Evolutionary conservation across 2,329 filamentous ascomycete species (phyloP).

Genomic region (Lasiodiplodia gonubiensis): DNA sequence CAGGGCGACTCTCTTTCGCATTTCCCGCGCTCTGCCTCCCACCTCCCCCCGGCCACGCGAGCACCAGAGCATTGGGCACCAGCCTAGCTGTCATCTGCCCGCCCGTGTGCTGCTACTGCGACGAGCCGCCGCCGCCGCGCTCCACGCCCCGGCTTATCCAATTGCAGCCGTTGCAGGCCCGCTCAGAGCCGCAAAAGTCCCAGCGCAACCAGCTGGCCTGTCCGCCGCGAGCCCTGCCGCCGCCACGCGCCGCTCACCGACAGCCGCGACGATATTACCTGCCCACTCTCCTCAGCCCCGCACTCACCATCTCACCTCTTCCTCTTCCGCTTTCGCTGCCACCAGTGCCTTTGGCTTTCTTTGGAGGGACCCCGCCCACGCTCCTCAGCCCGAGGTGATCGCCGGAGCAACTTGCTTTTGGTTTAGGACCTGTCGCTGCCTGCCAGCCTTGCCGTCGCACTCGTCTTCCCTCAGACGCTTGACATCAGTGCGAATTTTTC

Average conservation of each 20-base stretch:
- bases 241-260: conserved; percentile 26
- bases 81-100: conserved; percentile 24
- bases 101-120: conserved; percentile 20
- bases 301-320: conserved; percentile 13
- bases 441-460: conserved; percentile 35
- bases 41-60: not conserved
- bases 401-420: conserved; percentile 10
- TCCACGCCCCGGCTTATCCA: conserved; percentile 16
- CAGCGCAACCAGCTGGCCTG: conserved; percentile 21
- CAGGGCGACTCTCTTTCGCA: conserved; percentile 8
- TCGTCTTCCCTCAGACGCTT: conserved; percentile 38
- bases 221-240: conserved; percentile 23
- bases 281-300: conserved; percentile 25
- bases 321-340: not conserved
- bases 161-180: conserved; percentile 24
- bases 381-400: conserved; percentile 34
- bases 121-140: conserved; percentile 18
- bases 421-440: conserved; percentile 11
- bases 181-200: conserved; percentile 25
- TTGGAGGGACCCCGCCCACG: conserved; percentile 10
- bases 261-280: conserved; percentile 27
- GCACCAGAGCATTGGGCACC: conserved; percentile 11
- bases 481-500: conserved; percentile 45
- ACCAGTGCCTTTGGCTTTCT: conserved; percentile 12
- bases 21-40: conserved; percentile 2